phyloP scores from a whole-genome alignment of 192 early-diverging fungal genomes.

The Gaertneriomyces sp. region DNA sequence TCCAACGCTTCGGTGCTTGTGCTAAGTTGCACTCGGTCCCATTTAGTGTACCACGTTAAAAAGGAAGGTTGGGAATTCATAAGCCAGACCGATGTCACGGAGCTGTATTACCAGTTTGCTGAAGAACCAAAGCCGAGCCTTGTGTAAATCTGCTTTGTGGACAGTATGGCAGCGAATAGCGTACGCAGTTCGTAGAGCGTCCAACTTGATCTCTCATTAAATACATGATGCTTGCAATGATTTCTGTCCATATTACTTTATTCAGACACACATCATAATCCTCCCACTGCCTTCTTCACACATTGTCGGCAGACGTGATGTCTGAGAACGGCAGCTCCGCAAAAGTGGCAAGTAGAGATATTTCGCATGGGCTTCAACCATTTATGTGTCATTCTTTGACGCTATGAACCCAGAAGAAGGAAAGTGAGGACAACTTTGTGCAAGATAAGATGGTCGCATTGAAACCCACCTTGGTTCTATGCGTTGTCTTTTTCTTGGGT shows the following conservation, averaged over 20 bases:
- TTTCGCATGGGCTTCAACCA: slow-evolving; percentile 46
- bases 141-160: not conserved
- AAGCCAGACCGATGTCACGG: slow-evolving; percentile 76
- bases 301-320: slow-evolving; percentile 70
- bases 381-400: slow-evolving; percentile 40
- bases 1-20: not conserved
- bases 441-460: not conserved
- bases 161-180: no score
- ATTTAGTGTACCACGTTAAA: slow-evolving; percentile 87
- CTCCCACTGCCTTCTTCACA: slow-evolving; percentile 12
- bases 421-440: not conserved
- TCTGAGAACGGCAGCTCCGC: slow-evolving; percentile 66
- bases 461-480: slow-evolving; percentile 70
- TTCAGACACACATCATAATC: no score
- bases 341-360: slow-evolving; percentile 65
- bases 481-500: slow-evolving; percentile 91
- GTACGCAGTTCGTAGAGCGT: no score
- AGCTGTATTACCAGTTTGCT: slow-evolving; percentile 67
- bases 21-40: not conserved
- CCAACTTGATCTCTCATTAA: no score
- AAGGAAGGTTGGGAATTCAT: slow-evolving; percentile 85
- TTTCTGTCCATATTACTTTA: no score
- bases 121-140: slow-evolving; percentile 14
- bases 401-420: slow-evolving; percentile 10
- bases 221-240: no score